A percentile compares a stretch with the other conserved stretches of the same genome.
These are phyloP conservation scores for Atalantia buxifolia DNA, from an alignment of 345 rosid genomes.

Conservation along the genomic window DNA sequence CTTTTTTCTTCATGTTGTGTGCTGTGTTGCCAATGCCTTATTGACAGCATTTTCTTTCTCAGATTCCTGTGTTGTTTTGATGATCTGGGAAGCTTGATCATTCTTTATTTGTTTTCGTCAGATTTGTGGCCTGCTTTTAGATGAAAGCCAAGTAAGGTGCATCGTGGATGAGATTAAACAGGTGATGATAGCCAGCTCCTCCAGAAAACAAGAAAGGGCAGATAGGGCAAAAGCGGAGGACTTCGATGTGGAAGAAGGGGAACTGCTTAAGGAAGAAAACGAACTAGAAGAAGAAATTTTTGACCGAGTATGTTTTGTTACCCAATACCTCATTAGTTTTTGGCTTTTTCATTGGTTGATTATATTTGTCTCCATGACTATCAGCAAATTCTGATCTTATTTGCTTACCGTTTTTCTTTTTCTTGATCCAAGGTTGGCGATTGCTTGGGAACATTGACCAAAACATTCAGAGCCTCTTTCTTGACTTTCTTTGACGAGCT, in stretches of 20 bases:
- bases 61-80: background rate
- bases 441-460: slow-evolving; percentile 62
- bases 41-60: background rate
- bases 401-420: slow-evolving; percentile 9
- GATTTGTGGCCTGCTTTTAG: slow-evolving; percentile 56
- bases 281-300: slow-evolving; percentile 78
- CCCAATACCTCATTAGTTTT: background rate
- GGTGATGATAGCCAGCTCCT: slow-evolving; percentile 56
- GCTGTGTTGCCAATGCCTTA: background rate
- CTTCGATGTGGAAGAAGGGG: slow-evolving; percentile 70
- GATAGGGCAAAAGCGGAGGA: slow-evolving; percentile 64
- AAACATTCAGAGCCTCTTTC: slow-evolving; percentile 61
- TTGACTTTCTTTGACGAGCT: slow-evolving; percentile 62
- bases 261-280: slow-evolving; percentile 62
- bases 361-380: background rate
- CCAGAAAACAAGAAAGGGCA: slow-evolving; percentile 56
- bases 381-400: slow-evolving; percentile 11
- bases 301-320: slow-evolving; percentile 39
- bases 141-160: slow-evolving; percentile 56
- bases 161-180: slow-evolving; percentile 60
- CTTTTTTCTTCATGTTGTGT: too few relatives aligned
- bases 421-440: slow-evolving; percentile 55
- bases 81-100: background rate
- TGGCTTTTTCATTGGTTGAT: background rate
- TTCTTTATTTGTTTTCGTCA: slow-evolving; percentile 19